Evolutionary conservation across 2,329 filamentous ascomycete species (phyloP), one percentile per base, ranked within the genome.

Genomic region (Blastomyces parvus): DNA sequence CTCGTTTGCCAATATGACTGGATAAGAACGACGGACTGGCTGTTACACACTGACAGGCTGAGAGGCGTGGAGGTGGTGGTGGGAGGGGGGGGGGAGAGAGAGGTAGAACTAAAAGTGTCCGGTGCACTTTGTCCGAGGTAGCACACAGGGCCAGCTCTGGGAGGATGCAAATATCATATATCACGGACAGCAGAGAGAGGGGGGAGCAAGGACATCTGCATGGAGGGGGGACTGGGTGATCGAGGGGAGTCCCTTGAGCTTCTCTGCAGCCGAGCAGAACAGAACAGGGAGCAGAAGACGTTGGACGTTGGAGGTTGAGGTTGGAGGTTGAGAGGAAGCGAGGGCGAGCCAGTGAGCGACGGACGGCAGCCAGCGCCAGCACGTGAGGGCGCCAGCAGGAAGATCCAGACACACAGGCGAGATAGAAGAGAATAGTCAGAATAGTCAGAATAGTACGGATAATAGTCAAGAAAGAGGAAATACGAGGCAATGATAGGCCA

Each of bases 11-110:
- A 59, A n/a, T n/a, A 59, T 59, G 57, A 25, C 13, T 9, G 57
- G 40, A 46, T 25, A 25, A 25, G 19, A n/a, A 44, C 11, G 38
- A 19, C 57, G 40, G 22, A 46, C 19, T n/a, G 57, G 38, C 7
- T 22, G 57, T 59, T 59, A 59, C 38, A 59, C 57, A 46, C 57
- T 59, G 62, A 65, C 64, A 64, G 60, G 64, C 64, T 66, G 66
- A 68, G 66, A 46, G 44, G 44, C 65, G 69, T 64, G 65, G n/a
- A n/a, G n/a, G n/a, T n/a, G n/a, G n/a, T n/a, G n/a, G n/a, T n/a
- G 63, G 63, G 66, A 64, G 42, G 52, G 58, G 46, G 61, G 48
- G 56, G 58, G 50, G 46, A 44, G 25, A 55, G 55, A 33, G 8
- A 36, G 22, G 44, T n/a, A 36, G 19, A 60, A 30, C 50, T 33